Conservation (phyloP, 257 asterid species). For the Knoxia roxburghii region DNA sequence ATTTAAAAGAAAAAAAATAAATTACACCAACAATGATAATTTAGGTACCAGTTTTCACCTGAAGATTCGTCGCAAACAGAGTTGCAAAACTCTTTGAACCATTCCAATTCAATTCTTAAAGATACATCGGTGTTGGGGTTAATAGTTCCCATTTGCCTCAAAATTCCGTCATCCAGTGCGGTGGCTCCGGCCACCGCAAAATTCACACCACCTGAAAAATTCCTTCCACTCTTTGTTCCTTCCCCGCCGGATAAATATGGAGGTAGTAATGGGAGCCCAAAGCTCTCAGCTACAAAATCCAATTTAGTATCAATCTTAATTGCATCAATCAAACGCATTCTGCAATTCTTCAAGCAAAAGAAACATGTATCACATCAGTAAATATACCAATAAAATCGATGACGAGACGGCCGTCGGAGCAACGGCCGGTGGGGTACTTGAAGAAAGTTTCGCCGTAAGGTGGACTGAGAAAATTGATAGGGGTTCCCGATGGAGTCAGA, state of each 20-base stretch:
- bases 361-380: too few relatives aligned
- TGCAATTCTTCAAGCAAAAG: too few relatives aligned
- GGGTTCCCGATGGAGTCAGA: background rate
- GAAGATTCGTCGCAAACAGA: too few relatives aligned
- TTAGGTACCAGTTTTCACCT: too few relatives aligned
- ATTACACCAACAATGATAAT: too few relatives aligned
- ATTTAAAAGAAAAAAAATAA: too few relatives aligned
- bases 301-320: too few relatives aligned
- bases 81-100: constrained; percentile 48
- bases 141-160: constrained; percentile 24
- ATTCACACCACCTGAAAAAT: constrained; percentile 21
- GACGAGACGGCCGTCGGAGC: constrained; percentile 22
- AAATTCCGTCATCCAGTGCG: constrained; percentile 29
- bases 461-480: background rate
- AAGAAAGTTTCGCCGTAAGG: constrained; percentile 26
- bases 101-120: constrained; percentile 32
- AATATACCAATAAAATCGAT: constrained; percentile 7
- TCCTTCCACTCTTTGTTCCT: background rate
- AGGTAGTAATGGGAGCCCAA: constrained; percentile 19
- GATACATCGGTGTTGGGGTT: constrained; percentile 30
- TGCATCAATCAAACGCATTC: too few relatives aligned
- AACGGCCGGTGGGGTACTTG: constrained; percentile 25
- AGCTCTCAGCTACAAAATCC: constrained; percentile 19
- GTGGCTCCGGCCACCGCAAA: constrained; percentile 42
- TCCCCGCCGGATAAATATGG: constrained; percentile 15